Evolutionary conservation across 225 moss, liverwort and hornwort species (phyloP).

Genomic region (Bryum argenteum): DNA sequence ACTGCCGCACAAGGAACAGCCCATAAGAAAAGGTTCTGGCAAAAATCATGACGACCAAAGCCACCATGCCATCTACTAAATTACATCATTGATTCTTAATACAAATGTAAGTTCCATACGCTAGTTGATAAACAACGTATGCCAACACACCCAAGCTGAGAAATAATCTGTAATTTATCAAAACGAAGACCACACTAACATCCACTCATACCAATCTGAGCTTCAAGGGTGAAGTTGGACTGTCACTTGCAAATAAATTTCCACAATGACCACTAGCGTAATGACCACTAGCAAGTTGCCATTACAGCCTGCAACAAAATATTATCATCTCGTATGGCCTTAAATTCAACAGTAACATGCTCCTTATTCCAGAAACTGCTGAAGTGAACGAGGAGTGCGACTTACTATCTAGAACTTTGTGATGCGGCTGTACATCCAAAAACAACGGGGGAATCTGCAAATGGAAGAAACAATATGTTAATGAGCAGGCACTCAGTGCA

Average conservation of each 20-base stretch:
- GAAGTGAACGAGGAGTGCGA: slow-evolving; percentile 19
- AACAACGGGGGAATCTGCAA: slow-evolving; percentile 87
- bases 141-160: neutral
- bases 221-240: slow-evolving; percentile 22
- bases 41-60: neutral
- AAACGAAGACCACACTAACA: slow-evolving; percentile 5
- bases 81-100: neutral
- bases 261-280: neutral
- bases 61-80: neutral
- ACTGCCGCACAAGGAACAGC: slow-evolving; percentile 45
- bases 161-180: slow-evolving; percentile 1
- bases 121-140: neutral
- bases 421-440: slow-evolving; percentile 79
- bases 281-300: neutral
- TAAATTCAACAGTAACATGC: neutral
- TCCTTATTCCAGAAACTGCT: neutral
- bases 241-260: neutral
- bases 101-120: neutral
- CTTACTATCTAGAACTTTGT: slow-evolving; percentile 97
- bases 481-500: slow-evolving; percentile 5
- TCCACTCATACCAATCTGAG: slow-evolving; percentile 2
- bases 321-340: slow-evolving; percentile 7
- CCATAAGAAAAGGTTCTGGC: neutral
- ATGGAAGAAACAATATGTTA: neutral
- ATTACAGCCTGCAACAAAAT: slow-evolving; percentile 2